A percentile compares a stretch with the other conserved stretches of the same genome.
These are phyloP conservation scores for Colletotrichum phormii DNA, from an alignment of 2,329 filamentous ascomycete genomes.

Conservation along the genomic window DNA sequence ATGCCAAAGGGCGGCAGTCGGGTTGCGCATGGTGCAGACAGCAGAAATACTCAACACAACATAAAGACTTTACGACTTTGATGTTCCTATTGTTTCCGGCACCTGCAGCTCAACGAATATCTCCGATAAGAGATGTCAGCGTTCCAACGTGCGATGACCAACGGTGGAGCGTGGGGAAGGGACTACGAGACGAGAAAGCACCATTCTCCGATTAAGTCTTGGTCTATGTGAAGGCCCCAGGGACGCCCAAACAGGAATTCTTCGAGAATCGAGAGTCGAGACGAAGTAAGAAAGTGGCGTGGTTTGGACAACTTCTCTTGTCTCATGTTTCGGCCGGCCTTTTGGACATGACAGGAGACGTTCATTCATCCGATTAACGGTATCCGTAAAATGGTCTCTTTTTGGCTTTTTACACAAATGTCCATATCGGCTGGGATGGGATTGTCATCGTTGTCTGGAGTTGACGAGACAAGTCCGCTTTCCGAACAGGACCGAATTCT, in stretches of 20 bases:
- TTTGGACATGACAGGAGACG: neutral
- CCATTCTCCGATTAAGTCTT: neutral
- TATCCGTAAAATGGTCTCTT: neutral
- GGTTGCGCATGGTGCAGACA: neutral
- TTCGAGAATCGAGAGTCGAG: neutral
- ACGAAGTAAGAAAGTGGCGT: neutral
- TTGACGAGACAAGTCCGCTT: constrained; percentile 27
- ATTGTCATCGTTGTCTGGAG: neutral
- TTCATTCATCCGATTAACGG: constrained; percentile 6
- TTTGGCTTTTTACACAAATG: constrained; percentile 12
- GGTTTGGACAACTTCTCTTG: neutral
- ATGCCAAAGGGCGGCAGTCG: constrained; percentile 15
- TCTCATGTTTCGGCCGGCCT: neutral
- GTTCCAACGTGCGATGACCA: neutral
- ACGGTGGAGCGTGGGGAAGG: constrained; percentile 11
- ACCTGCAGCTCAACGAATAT: constrained; percentile 18
- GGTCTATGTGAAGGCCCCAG: neutral
- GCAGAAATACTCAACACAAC: constrained; percentile 7
- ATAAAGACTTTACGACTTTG: neutral
- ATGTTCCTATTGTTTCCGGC: constrained; percentile 22
- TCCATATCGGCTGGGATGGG: constrained; percentile 8
- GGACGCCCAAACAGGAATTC: neutral
- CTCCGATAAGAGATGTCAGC: neutral
- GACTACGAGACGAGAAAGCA: constrained; percentile 3
- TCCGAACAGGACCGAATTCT: constrained; percentile 13